Evolutionary conservation across 768 basidiomycete species (phyloP).

Genomic region (Harrya chromipes): DNA sequence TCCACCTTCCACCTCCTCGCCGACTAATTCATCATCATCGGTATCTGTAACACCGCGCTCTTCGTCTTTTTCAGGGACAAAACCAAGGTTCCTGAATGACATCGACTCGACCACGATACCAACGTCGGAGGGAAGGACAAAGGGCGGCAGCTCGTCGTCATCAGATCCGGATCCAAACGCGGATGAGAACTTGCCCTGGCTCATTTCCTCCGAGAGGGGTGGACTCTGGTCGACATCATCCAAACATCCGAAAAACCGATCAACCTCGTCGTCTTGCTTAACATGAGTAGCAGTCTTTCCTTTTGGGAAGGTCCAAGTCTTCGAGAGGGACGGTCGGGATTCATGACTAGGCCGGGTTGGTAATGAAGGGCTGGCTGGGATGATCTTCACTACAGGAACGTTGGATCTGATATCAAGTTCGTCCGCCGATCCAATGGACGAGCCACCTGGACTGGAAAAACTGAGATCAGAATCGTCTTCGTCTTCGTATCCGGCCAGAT

Average conservation of each 20-base stretch:
- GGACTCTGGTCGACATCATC: constrained; percentile 54
- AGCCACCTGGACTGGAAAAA: constrained; percentile 43
- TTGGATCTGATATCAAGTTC: constrained; percentile 33
- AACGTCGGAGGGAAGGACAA: constrained; percentile 45
- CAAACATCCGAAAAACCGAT: constrained; percentile 74
- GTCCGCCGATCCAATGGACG: constrained; percentile 54
- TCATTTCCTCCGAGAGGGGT: constrained; percentile 45
- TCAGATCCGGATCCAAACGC: constrained; percentile 47
- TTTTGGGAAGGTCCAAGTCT: constrained; percentile 66
- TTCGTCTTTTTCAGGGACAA: constrained; percentile 43
- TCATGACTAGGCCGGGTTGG: constrained; percentile 27
- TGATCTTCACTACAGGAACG: constrained; percentile 9
- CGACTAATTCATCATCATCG: constrained; percentile 51
- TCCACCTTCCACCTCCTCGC: constrained; percentile 58
- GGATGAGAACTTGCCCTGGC: constrained; percentile 58
- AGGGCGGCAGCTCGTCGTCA: constrained; percentile 46
- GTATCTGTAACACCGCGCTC: constrained; percentile 25
- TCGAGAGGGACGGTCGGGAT: constrained; percentile 49
- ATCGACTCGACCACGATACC: constrained; percentile 38
- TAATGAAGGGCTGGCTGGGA: constrained; percentile 1
- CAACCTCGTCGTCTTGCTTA: constrained; percentile 47
- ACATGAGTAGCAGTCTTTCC: constrained; percentile 22
- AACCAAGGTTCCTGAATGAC: constrained; percentile 31
- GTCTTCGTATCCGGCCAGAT: constrained; percentile 65
- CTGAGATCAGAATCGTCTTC: constrained; percentile 57